Conservation (phyloP, 805 yeast species). For the Candida pseudoglaebosa region DNA sequence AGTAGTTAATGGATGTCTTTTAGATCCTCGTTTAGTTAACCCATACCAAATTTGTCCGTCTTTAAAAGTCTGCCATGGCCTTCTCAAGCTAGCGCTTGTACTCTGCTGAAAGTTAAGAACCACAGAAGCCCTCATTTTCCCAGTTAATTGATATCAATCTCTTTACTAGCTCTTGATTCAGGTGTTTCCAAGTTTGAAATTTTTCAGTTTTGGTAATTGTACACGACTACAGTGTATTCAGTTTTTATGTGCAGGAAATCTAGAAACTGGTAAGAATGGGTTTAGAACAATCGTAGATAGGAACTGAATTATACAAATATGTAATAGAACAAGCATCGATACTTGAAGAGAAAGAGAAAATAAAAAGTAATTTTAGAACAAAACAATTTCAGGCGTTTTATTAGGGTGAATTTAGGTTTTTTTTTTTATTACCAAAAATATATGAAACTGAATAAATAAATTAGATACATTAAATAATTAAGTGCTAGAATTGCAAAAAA, state of each 20-base stretch:
- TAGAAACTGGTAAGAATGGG: too few species aligned
- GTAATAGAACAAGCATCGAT: too few species aligned
- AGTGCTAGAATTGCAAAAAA: too few species aligned
- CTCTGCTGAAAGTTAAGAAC: slow-evolving; percentile 46
- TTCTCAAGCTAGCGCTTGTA: slow-evolving; percentile 46
- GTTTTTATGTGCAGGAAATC: neutral
- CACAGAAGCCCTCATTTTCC: slow-evolving; percentile 47
- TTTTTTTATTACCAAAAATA: too few species aligned
- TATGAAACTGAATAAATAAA: too few species aligned
- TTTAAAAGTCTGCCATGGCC: slow-evolving; percentile 86
- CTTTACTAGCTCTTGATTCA: neutral
- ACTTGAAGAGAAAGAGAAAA: too few species aligned
- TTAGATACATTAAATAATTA: too few species aligned
- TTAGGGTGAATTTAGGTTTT: too few species aligned
- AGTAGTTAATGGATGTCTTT: slow-evolving; percentile 78
- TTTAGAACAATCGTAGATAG: too few species aligned
- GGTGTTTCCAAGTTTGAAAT: neutral
- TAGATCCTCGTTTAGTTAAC: slow-evolving; percentile 69
- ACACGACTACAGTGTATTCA: neutral
- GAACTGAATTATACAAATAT: too few species aligned
- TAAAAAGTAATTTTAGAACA: too few species aligned
- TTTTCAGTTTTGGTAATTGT: neutral
- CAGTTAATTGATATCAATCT: neutral
- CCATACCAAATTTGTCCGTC: slow-evolving; percentile 89
- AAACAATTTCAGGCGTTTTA: too few species aligned